These are phyloP conservation scores for Monilinia polystroma DNA, from an alignment of 2,329 filamentous ascomycete species.

Conservation along the genomic window DNA sequence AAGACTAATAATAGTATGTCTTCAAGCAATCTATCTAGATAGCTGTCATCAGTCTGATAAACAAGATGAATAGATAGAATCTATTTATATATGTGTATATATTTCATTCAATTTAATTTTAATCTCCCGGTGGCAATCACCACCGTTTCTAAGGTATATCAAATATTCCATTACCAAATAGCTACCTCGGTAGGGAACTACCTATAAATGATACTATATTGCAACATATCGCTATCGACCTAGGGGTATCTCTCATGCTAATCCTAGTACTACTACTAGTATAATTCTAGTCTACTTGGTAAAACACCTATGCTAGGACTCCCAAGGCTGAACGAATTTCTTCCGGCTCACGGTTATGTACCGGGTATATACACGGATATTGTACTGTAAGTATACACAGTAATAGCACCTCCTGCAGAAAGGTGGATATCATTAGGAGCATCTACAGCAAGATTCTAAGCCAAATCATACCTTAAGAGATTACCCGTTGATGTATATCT, in stretches of 20 bases:
- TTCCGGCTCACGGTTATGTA: not conserved
- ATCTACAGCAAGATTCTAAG: not conserved
- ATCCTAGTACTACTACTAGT: too few relatives aligned
- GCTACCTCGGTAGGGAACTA: too few relatives aligned
- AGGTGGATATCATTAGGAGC: slow-evolving; percentile 6
- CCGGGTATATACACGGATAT: not conserved
- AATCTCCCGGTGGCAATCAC: not conserved
- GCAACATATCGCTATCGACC: too few relatives aligned
- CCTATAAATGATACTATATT: too few relatives aligned
- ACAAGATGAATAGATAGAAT: not conserved
- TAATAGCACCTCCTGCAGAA: not conserved
- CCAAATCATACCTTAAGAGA: not conserved
- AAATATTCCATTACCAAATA: too few relatives aligned
- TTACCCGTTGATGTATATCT: not conserved
- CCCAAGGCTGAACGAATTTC: slow-evolving; percentile 13
- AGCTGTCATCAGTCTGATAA: too few relatives aligned
- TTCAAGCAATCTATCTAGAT: too few relatives aligned
- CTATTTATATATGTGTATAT: not conserved
- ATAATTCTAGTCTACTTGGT: not conserved
- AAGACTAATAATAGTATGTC: too few relatives aligned
- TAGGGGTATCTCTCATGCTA: too few relatives aligned
- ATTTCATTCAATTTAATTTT: not conserved
- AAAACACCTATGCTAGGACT: not conserved
- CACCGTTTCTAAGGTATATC: too few relatives aligned
- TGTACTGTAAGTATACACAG: too few relatives aligned